These are phyloP conservation scores for Pseudotsuga menziesii DNA, from an alignment of 75 land plant genomes.

Conservation along the genomic window DNA sequence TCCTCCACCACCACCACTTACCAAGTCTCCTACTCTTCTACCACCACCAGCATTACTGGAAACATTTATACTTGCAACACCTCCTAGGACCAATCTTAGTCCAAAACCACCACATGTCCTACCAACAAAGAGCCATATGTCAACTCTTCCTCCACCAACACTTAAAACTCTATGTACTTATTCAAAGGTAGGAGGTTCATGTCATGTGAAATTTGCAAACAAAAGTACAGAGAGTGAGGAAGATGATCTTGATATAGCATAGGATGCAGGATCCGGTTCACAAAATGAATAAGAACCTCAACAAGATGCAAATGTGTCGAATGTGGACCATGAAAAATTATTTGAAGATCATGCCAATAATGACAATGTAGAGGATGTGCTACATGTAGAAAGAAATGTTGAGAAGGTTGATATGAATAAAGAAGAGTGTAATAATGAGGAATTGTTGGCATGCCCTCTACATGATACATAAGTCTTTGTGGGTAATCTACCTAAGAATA, in stretches of 20 bases:
- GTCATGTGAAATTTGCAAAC: neutral
- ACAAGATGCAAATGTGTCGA: too few species aligned
- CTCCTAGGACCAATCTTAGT: slow-evolving; percentile 3
- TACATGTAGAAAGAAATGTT: neutral
- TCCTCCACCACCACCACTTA: slow-evolving; percentile 11
- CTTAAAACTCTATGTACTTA: slow-evolving; percentile 6
- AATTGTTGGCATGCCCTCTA: slow-evolving; percentile 76
- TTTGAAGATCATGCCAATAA: slow-evolving; percentile 5
- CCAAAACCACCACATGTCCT: slow-evolving; percentile 15
- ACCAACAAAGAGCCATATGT: neutral
- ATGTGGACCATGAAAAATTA: too few species aligned
- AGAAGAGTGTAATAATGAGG: slow-evolving; percentile 39
- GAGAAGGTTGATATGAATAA: slow-evolving; percentile 22
- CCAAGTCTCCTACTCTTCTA: slow-evolving; percentile 8
- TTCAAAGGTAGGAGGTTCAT: neutral
- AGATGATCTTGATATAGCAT: neutral
- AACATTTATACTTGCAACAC: slow-evolving; percentile 23
- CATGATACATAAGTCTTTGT: slow-evolving; percentile 93
- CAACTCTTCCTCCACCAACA: slow-evolving; percentile 40
- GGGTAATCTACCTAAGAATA: slow-evolving; percentile 76
- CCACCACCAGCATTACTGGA: slow-evolving; percentile 13
- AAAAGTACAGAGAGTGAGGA: neutral
- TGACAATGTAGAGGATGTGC: neutral
- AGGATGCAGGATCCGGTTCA: too few species aligned
- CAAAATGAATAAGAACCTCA: too few species aligned